Conservation (phyloP, 768 basidiomycete species). For the Crassisporium funariophilum region DNA sequence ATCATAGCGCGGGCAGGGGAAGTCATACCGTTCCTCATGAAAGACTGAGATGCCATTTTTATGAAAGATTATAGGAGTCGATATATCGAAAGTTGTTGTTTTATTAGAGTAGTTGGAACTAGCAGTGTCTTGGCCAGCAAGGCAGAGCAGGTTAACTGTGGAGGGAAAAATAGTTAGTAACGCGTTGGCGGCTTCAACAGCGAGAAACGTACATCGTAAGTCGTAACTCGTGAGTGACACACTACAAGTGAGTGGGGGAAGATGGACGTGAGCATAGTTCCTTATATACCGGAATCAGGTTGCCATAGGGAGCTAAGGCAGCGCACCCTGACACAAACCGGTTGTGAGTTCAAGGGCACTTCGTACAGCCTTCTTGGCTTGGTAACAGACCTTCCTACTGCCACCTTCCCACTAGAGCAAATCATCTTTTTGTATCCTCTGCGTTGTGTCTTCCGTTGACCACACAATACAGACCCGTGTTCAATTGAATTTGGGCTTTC, state of each 20-base stretch:
- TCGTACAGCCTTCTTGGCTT: too few relatives aligned
- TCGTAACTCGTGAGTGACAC: conserved; percentile 29
- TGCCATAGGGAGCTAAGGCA: conserved; percentile 12
- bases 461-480: too few relatives aligned
- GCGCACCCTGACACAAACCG: too few relatives aligned
- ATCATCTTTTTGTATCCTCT: too few relatives aligned
- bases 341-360: too few relatives aligned
- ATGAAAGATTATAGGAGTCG: conserved; percentile 9
- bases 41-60: conserved; percentile 28
- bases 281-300: conserved; percentile 21
- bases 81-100: conserved; percentile 17
- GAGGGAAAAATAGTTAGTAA: conserved; percentile 5
- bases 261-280: neutral
- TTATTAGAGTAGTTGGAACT: conserved; percentile 29
- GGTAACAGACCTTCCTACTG: too few relatives aligned
- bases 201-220: conserved; percentile 20
- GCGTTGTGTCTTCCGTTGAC: too few relatives aligned
- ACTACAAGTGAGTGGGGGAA: conserved; percentile 28
- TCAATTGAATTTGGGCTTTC: too few relatives aligned
- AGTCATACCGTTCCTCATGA: conserved; percentile 35
- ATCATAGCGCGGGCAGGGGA: conserved; percentile 34
- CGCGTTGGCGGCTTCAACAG: neutral
- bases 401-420: too few relatives aligned
- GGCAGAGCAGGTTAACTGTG: conserved; percentile 33
- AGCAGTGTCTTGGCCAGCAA: conserved; percentile 52